phyloP scores from a whole-genome alignment of 345 rosid species.

The Eucalyptus regnans region DNA sequence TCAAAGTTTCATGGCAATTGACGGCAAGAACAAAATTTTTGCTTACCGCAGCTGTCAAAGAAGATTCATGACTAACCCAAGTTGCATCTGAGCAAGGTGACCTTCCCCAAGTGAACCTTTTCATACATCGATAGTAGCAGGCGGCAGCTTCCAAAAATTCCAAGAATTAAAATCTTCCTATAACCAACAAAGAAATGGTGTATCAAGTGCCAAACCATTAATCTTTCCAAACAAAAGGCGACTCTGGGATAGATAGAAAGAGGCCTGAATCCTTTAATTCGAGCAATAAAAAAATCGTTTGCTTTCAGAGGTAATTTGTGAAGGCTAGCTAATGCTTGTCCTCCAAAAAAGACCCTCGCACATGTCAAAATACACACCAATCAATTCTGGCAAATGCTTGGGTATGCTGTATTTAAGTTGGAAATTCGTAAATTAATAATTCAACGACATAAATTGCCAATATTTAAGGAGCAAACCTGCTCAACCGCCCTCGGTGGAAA shows the following conservation, averaged over 20 bases:
- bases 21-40: neutral
- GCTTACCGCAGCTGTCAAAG: neutral
- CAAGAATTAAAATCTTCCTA: slow-evolving; percentile 93
- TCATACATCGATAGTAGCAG: slow-evolving; percentile 36
- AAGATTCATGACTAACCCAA: neutral
- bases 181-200: neutral
- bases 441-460: neutral
- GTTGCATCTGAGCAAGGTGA: neutral
- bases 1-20: neutral
- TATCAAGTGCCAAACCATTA: neutral
- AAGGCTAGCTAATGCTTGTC: neutral
- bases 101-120: neutral
- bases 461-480: slow-evolving; percentile 32
- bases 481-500: slow-evolving; percentile 61
- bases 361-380: neutral
- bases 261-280: neutral
- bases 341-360: neutral
- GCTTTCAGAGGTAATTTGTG: neutral
- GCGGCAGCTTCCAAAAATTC: slow-evolving; percentile 91
- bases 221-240: neutral
- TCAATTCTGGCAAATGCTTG: neutral
- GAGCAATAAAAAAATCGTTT: neutral
- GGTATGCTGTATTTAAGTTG: neutral
- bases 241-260: neutral
- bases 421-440: neutral